These are phyloP conservation scores for Rhododendron ovatum DNA, from an alignment of 148 eudicot species.

Conservation along the genomic window DNA sequence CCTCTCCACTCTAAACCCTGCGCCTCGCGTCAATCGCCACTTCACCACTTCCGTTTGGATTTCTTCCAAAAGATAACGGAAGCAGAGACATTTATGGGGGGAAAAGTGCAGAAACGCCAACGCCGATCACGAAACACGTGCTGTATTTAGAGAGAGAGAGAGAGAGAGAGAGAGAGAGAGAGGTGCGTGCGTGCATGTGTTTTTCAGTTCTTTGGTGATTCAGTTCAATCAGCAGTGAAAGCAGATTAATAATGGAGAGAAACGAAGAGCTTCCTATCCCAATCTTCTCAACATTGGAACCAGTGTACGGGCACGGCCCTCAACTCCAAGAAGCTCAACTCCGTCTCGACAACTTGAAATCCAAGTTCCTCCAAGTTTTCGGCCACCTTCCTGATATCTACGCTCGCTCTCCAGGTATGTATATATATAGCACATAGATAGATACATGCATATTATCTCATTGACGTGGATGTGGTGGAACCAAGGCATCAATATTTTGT, in stretches of 20 bases:
- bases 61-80: too few relatives aligned
- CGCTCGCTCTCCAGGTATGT: conserved; percentile 85
- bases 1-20: too few relatives aligned
- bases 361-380: conserved; percentile 57
- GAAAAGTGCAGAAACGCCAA: background rate
- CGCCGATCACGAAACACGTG: background rate
- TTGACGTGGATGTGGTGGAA: background rate
- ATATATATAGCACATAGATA: background rate
- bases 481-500: background rate
- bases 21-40: too few relatives aligned
- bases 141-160: background rate
- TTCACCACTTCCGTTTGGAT: too few relatives aligned
- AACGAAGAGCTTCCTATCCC: background rate
- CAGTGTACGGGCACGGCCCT: conserved; percentile 64
- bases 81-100: background rate
- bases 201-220: background rate
- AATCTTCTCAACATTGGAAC: background rate
- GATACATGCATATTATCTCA: background rate
- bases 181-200: background rate
- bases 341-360: conserved; percentile 54
- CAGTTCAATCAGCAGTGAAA: background rate
- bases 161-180: background rate
- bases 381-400: conserved; percentile 57
- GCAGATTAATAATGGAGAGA: background rate
- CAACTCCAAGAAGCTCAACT: conserved; percentile 72